These are phyloP conservation scores for Alternaria angustiovoidea DNA, from an alignment of 2,329 filamentous ascomycete genomes.

Conservation along the genomic window DNA sequence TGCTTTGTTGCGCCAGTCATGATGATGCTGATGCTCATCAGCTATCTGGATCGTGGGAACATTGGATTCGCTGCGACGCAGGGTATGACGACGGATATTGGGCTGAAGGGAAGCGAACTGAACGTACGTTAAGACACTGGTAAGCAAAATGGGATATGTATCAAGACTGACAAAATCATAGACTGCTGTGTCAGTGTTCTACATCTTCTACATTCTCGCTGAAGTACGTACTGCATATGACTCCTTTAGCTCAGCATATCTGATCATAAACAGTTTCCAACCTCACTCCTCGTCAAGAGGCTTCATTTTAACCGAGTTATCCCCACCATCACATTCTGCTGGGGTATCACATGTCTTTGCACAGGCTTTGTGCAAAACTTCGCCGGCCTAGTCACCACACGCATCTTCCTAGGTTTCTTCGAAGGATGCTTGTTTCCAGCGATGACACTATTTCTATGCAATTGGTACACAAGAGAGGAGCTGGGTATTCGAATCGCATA, in stretches of 20 bases:
- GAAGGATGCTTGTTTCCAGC: slow-evolving; percentile 45
- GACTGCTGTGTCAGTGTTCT: slow-evolving; percentile 48
- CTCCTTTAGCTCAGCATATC: neutral
- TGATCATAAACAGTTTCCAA: slow-evolving; percentile 32
- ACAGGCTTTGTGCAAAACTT: slow-evolving; percentile 35
- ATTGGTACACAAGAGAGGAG: slow-evolving; percentile 45
- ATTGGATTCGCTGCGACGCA: slow-evolving; percentile 49
- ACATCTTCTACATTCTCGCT: slow-evolving; percentile 48
- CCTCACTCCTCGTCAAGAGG: slow-evolving; percentile 43
- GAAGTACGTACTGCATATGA: slow-evolving; percentile 24
- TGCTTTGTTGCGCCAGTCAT: slow-evolving; percentile 47
- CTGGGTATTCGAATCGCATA: slow-evolving; percentile 40
- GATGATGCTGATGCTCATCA: slow-evolving; percentile 48
- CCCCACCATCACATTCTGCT: slow-evolving; percentile 60
- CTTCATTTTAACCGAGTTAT: slow-evolving; percentile 47
- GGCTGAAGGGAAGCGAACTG: slow-evolving; percentile 34
- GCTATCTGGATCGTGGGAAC: slow-evolving; percentile 47
- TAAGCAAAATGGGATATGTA: accelerated
- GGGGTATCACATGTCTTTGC: slow-evolving; percentile 56
- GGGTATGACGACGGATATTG: slow-evolving; percentile 43
- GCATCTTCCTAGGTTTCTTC: slow-evolving; percentile 41
- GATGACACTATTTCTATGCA: slow-evolving; percentile 43
- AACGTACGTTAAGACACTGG: slow-evolving; percentile 27
- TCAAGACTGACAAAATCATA: slow-evolving; percentile 7
- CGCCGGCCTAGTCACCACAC: slow-evolving; percentile 27